Evolutionary conservation across 768 basidiomycete genomes (phyloP), one percentile per base, ranked within the genome.

Genomic region (Termitomyces sp.): DNA sequence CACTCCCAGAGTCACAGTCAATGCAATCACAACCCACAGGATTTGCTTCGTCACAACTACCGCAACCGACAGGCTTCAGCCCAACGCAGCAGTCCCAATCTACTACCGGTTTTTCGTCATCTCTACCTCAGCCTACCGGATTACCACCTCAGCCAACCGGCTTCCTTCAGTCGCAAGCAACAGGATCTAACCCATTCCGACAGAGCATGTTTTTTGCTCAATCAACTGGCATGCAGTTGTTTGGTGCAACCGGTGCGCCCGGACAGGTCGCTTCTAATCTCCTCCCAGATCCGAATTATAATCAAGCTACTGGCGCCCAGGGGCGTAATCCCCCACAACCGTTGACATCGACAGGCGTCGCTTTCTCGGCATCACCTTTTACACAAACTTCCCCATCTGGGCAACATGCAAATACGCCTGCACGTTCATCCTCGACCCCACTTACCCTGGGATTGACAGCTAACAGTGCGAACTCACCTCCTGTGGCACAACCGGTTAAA

Each of bases 151-250:
- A 75, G 56, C 67, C 67, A 36, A 61, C 69, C 20, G 61, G 64
- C 13, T 76, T 82, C 57, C 63, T 79, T 48, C 81, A 78, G 64
- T 78, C 85, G 16, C 83, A 86, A 60, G 65, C 73, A 15, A 89
- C 86, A 9, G 88, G 85, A 18, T 71, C 76, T 40, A 94, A 94
- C 69, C 92, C 91, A 9, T 95, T 95, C 77, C 77, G 93, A 32
- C 91, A 91, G 68, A 89, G 82, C 60, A 80, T 86, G 78, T 68
- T 92, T 57, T 53, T 85, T 23, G 80, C 86, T 11, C 85, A 88
- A 62, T 71, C 74, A 7, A 89, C 85, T 3, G 84, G 85, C 2
- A 73, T 81, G 68, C 76, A 79, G 1, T 59, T 75, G 53, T 78
- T 83, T 54, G 73, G 66, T 55, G 60, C 56, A 20, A 68, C 63